Base-by-base conservation (phyloP, 2,329 filamentous ascomycete genomes). In the Didymella pomorum region DNA sequence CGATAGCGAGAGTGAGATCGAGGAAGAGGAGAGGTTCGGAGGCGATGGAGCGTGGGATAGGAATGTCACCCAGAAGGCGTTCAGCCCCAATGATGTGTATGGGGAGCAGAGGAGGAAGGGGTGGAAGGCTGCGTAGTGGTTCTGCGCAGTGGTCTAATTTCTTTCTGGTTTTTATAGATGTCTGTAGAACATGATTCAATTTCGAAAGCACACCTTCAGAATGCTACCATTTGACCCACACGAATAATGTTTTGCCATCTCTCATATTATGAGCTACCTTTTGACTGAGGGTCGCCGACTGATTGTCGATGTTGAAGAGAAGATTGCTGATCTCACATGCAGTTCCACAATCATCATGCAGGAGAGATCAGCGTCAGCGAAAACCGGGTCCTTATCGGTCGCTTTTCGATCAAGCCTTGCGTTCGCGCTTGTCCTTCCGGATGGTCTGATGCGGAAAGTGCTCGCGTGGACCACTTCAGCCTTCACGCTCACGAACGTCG, bases 401-500 rank as follows among this genome's bases (percentile, higher is more conserved):
- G 16, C 2, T 35, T 35, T 35, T 35, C 26, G 16, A 35, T 9
- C 21, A 43, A 56, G 47, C 45, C 46, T 56, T 39, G 45, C 29
- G 52, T 39, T 49, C 45, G 31, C 31, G 41, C 53, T 51, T 51
- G 21, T 12, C 31, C 21, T 28, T 29, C 14, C 18, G 28, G 29
- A 7, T 35, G 10, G 28, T 50, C 54, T 14, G 50, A 61, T 46
- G 4, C 21, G 61, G 62, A 23, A 63, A 57, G 23, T 33, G 52
- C 26, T 53, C 62, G 62, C 62, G 56, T 54, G 62, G 37, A 41
- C 51, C 2, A 39, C 11, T 31, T 25, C 33, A 25, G 49, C 56
- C n/a, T 16, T 20, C 42, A 21, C 35, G 21, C 46, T 26, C 42
- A 28, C 35, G 21, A 29, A 10, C 48, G 20, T 12, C 1, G 16